A percentile compares a stretch with the other conserved stretches of the same genome.
Evolutionary conservation across 202 grass and related monocot species (phyloP).

Genomic region (Cymbopogon flexuosus): DNA sequence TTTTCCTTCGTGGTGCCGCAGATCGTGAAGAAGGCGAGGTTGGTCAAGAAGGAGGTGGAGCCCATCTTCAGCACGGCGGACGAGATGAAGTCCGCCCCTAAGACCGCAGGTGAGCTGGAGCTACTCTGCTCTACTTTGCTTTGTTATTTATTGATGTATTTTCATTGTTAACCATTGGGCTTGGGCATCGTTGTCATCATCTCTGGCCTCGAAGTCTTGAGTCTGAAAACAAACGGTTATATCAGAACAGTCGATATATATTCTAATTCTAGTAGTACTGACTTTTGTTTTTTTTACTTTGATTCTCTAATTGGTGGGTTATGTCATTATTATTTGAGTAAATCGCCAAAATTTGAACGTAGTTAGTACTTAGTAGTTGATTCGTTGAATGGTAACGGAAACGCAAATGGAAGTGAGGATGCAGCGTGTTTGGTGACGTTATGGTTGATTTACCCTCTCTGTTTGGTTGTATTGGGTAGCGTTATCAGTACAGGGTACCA

Average conservation of each 20-base stretch:
- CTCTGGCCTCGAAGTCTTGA: neutral
- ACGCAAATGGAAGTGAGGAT: no score
- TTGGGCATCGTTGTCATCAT: neutral
- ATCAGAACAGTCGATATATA: neutral
- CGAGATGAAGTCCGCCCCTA: conserved; percentile 44
- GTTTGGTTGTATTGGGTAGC: neutral
- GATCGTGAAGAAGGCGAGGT: conserved; percentile 60
- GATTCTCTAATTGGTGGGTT: neutral
- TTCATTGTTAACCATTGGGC: neutral
- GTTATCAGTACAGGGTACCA: neutral
- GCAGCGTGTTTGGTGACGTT: no score
- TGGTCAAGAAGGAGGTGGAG: conserved; percentile 60
- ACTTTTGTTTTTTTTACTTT: neutral
- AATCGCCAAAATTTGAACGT: neutral
- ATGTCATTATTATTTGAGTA: neutral
- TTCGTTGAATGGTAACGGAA: no score
- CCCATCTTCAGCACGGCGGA: conserved; percentile 52
- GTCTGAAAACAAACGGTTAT: neutral
- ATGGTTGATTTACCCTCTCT: no score
- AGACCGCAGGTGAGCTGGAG: conserved; percentile 36
- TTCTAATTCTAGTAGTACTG: neutral
- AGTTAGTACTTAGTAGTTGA: neutral
- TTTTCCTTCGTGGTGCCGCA: conserved; percentile 7
- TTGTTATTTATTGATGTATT: neutral
- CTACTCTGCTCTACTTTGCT: neutral